phyloP scores from a whole-genome alignment of 73 alveolate genomes.

The Paramecium biaurelia region DNA sequence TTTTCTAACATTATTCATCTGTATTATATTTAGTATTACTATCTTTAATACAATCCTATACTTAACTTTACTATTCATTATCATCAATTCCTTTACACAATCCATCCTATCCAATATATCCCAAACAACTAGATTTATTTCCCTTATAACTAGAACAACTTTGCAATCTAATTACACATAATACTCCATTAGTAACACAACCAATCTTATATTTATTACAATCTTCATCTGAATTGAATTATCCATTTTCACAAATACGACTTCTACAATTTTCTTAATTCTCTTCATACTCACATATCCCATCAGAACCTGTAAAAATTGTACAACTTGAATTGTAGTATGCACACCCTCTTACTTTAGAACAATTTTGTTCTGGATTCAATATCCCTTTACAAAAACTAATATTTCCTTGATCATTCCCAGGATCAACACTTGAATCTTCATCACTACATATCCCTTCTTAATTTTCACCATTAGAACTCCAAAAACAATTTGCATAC shows the following conservation, averaged over 20 bases:
- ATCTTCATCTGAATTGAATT: not conserved
- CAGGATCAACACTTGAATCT: not conserved
- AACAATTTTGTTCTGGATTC: not conserved
- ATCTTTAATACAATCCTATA: not conserved
- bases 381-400: not conserved
- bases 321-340: not conserved
- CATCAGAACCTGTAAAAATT: not conserved
- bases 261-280: not conserved
- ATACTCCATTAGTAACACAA: not conserved
- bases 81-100: not conserved
- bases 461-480: not conserved
- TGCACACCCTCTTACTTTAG: not conserved
- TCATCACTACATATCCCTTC: not conserved
- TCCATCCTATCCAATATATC: not conserved
- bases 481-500: not conserved
- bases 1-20: not conserved
- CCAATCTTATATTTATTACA: not conserved
- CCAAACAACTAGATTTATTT: not conserved
- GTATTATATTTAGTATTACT: not conserved
- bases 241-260: slow-evolving; percentile 16
- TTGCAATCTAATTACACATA: not conserved
- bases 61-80: not conserved
- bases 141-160: not conserved
- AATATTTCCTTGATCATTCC: not conserved
- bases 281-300: not conserved